Evolutionary conservation across 176 grass and related monocot genomes (phyloP), one percentile per base, ranked within the genome.

Genomic region (Echinochloa phyllopogon): DNA sequence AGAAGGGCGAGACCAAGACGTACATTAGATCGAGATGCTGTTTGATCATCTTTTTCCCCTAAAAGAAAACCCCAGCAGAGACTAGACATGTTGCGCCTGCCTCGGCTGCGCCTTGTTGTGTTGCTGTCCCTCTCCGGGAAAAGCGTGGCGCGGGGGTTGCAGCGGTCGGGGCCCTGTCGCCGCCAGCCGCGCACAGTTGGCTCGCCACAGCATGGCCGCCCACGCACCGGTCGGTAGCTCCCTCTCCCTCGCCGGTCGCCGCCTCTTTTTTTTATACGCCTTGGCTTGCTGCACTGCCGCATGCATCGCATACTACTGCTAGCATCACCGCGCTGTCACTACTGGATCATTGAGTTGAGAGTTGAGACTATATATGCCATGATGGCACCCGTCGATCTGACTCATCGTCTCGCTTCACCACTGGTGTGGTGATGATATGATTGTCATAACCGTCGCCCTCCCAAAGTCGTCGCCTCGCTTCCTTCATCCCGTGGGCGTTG

Each of bases 161-260:
- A 36, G 41, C 50, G 86, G 86, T 87, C 86, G 86, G 86, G 71
- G 1, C 44, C 20, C 21, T 82, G 85, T 87, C 73, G 72, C 83
- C 15, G 72, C 72, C 82, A 84, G 64, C 17, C 45, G 76, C 57
- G 57, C 61, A 63, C 83, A 77, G 83, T 53, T 63, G 73, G 48
- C 75, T 57, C 23, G 25, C 58, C 66, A 41, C 75, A 79, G 38
- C 66, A 75, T 86, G 76, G 61, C 75, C 65, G 69, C 55, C 75
- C 75, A 27, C 74, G 74, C 75, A 42, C 56, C 56, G 75, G 75
- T 77, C 56, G 75, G 56, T 55, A 43, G 51, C 12, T 37, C 49
- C 17, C 50, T 1, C 52, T 56, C 52, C 6, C 17, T 21, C 20
- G 53, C 49, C 49, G 49, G 13, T 13, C 48, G 48, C 8, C 48